phyloP scores from a whole-genome alignment of 495 filamentous ascomycete species.

The Chaetomium cochliodes region DNA sequence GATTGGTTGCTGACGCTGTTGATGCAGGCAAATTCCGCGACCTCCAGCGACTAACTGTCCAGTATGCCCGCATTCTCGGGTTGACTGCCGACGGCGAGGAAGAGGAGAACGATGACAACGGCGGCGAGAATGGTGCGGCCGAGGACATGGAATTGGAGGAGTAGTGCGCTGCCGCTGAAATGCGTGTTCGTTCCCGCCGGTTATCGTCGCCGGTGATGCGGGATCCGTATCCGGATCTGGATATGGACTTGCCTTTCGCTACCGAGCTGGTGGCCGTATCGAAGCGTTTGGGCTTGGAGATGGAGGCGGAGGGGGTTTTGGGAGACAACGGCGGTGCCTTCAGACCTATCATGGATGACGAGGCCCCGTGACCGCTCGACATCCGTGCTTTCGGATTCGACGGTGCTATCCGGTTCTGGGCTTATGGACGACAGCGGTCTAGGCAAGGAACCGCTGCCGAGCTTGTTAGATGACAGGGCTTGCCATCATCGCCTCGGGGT shows the following conservation, averaged over 20 bases:
- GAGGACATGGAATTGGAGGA: slow-evolving; percentile 32
- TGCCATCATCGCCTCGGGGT: not conserved
- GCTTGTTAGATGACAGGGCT: too few relatives aligned
- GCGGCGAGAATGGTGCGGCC: not conserved
- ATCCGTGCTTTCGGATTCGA: too few relatives aligned
- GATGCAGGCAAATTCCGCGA: slow-evolving; percentile 84
- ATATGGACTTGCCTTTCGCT: not conserved
- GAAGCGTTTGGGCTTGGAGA: not conserved
- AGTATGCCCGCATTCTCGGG: slow-evolving; percentile 74
- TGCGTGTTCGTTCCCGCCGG: not conserved
- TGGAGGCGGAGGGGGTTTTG: not conserved
- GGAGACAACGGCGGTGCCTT: not conserved
- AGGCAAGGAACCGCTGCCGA: too few relatives aligned
- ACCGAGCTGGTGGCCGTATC: not conserved
- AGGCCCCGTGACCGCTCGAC: not conserved
- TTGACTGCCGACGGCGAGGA: slow-evolving; percentile 58
- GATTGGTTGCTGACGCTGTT: slow-evolving; percentile 36
- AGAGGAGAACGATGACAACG: slow-evolving; percentile 4
- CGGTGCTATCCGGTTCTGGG: too few relatives aligned
- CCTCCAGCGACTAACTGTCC: slow-evolving; percentile 85
- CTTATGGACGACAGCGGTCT: too few relatives aligned
- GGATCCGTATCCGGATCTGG: not conserved
- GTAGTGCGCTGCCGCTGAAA: slow-evolving; percentile 3
- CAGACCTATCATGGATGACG: not conserved
- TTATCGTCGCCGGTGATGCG: not conserved